These are phyloP conservation scores for Simmondsia chinensis DNA, from an alignment of 148 eudicot genomes.

Conservation along the genomic window DNA sequence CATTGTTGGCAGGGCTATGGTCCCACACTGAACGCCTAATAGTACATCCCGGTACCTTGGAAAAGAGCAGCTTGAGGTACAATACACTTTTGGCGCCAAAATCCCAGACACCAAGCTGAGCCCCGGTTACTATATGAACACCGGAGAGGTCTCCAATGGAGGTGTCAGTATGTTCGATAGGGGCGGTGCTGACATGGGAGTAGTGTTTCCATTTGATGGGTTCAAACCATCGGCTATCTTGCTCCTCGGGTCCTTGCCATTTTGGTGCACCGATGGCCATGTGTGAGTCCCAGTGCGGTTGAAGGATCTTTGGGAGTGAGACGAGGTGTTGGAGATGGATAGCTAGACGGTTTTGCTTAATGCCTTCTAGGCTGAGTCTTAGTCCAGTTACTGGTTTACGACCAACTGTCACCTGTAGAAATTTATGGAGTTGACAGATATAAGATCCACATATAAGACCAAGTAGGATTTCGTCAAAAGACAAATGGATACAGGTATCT, in stretches of 20 bases:
- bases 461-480: too few species aligned
- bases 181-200: conserved; percentile 95
- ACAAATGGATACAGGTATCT: too few species aligned
- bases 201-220: conserved; percentile 97
- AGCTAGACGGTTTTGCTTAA: conserved; percentile 75
- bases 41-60: conserved; percentile 94
- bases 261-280: conserved; percentile 92
- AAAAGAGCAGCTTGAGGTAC: conserved; percentile 90
- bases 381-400: conserved; percentile 96
- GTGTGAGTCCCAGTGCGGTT: conserved; percentile 96
- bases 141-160: conserved; percentile 93
- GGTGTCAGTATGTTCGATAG: conserved; percentile 78
- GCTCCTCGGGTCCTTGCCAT: conserved; percentile 99
- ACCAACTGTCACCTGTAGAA: conserved; percentile 79
- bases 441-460: too few species aligned
- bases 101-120: conserved; percentile 97
- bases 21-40: conserved; percentile 96
- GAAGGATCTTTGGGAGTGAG: conserved; percentile 90
- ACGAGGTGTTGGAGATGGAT: conserved; percentile 86
- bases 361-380: conserved; percentile 74
- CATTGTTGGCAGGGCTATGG: conserved; percentile 61
- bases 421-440: too few species aligned
- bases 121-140: conserved; percentile 92
- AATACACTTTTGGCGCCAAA: conserved; percentile 83
- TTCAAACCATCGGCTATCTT: conserved; percentile 99